Conservation (phyloP, 2,329 filamentous ascomycete species). For the Aspergillus caelatus region DNA sequence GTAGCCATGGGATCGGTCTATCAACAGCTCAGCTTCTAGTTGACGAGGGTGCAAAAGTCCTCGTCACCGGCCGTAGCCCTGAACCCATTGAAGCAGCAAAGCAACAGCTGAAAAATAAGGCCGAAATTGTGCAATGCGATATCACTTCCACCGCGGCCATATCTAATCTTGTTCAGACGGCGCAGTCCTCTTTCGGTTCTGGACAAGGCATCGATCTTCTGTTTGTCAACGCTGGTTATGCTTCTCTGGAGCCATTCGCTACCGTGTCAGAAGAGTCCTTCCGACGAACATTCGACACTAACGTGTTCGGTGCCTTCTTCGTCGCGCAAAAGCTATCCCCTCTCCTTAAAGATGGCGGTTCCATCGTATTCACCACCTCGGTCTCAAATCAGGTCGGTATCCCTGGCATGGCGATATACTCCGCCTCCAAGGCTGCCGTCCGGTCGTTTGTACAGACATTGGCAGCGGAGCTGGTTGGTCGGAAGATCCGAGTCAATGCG, state of each 20-base stretch:
- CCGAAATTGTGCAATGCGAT: slow-evolving; percentile 9
- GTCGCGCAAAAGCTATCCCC: slow-evolving; percentile 11
- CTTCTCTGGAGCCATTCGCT: slow-evolving; percentile 11
- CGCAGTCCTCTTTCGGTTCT: slow-evolving; percentile 3
- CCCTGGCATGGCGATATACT: slow-evolving; percentile 12
- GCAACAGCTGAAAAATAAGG: slow-evolving; percentile 4
- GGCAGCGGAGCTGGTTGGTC: slow-evolving; percentile 11
- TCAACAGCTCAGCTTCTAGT: slow-evolving; percentile 15
- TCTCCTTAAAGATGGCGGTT: slow-evolving; percentile 10
- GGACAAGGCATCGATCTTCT: slow-evolving; percentile 8
- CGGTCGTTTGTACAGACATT: slow-evolving; percentile 12
- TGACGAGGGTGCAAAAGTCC: slow-evolving; percentile 8
- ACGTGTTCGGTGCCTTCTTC: slow-evolving; percentile 17
- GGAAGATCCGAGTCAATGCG: slow-evolving; percentile 12
- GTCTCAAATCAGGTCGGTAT: slow-evolving; percentile 10
- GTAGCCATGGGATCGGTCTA: slow-evolving; percentile 19
- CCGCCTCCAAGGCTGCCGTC: slow-evolving; percentile 13
- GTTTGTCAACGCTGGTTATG: slow-evolving; percentile 17
- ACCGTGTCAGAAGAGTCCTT: slow-evolving; percentile 12
- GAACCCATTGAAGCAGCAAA: slow-evolving; percentile 6
- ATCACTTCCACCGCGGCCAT: slow-evolving; percentile 11
- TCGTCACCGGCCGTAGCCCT: slow-evolving; percentile 17
- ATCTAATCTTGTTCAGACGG: background rate
- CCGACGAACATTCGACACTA: slow-evolving; percentile 12
- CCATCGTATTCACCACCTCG: slow-evolving; percentile 17